phyloP scores from a whole-genome alignment of 768 basidiomycete genomes.

The Xerocomellus dryophilus region DNA sequence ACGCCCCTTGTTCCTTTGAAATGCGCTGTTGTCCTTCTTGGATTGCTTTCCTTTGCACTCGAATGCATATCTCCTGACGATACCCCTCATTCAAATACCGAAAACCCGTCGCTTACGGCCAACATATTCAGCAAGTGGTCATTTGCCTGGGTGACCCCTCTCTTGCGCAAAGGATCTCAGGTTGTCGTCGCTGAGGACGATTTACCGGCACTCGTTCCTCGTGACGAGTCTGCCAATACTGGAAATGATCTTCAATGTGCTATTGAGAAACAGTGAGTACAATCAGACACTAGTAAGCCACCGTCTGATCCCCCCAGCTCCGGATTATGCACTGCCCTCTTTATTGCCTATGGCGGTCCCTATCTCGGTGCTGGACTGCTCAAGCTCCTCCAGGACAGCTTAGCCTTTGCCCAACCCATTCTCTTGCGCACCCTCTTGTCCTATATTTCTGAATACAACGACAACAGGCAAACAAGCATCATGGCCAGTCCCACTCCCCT shows the following conservation, averaged over 20 bases:
- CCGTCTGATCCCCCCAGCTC: conserved; percentile 38
- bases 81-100: conserved; percentile 42
- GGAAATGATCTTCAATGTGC: conserved; percentile 57
- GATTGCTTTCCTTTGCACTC: conserved; percentile 53
- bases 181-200: conserved; percentile 81
- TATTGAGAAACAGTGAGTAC: conserved; percentile 59
- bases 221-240: conserved; percentile 70
- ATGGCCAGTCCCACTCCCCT: conserved; percentile 35
- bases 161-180: conserved; percentile 65
- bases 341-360: conserved; percentile 73
- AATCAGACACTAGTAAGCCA: neutral
- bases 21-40: conserved; percentile 41
- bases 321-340: conserved; percentile 69
- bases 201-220: conserved; percentile 65
- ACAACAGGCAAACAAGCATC: conserved; percentile 34
- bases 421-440: conserved; percentile 73
- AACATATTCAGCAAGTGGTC: conserved; percentile 80
- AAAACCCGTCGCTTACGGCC: conserved; percentile 70
- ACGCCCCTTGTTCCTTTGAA: conserved; percentile 43
- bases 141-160: conserved; percentile 82
- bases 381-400: conserved; percentile 72
- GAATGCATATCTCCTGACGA: conserved; percentile 69
- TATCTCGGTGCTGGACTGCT: conserved; percentile 58
- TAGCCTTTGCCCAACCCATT: conserved; percentile 85
- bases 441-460: conserved; percentile 79